Evolutionary conservation across 1,284 basidiomycete genomes (phyloP), one percentile per base, ranked within the genome.

Genomic region (Melampsora medusae): DNA sequence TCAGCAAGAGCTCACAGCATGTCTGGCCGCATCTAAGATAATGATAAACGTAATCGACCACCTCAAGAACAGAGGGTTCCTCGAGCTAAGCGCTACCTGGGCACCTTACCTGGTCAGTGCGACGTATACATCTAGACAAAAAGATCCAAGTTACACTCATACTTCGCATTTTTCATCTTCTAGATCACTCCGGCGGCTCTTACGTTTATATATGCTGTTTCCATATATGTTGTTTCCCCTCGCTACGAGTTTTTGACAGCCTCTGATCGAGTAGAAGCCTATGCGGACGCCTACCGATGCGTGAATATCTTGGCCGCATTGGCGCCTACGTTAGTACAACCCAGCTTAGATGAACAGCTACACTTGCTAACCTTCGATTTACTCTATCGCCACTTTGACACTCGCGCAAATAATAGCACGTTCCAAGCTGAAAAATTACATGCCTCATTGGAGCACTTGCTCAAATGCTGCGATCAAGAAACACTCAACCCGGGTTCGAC

Each of bases 161-260:
- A 56, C 53, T 14, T 16, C 14, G 19, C 25, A 12, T 7, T 17
- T 12, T 56, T 25, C 46, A 17, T 9, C 19, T 22, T 22, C 38
- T 35, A 71, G 69, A 61, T 61, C 31, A 60, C 60, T 22, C 69
- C 69, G 25, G 56, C 69, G 6, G 60, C 69, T 7, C 61, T 60
- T 19, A 60, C 60, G 9, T 60, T 62, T 6, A 31, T 71, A 7
- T 71, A 50, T 28, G 46, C 60, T 19, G 56, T 38, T 6, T 71
- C 56, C 31, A 64, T n/a, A n/a, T n/a, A n/a, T n/a, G n/a, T n/a
- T n/a, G n/a, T n/a, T n/a, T n/a, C n/a, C n/a, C n/a, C 19, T 31
- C 35, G 2, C 12, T 17, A 60, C 42, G 22, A 64, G 7, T 42
- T 22, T 46, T 28, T 71, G n/a, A 46, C 56, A 6, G 22, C 69